Base-by-base conservation (phyloP, 805 yeast species). In the Barnettozyma populi region DNA sequence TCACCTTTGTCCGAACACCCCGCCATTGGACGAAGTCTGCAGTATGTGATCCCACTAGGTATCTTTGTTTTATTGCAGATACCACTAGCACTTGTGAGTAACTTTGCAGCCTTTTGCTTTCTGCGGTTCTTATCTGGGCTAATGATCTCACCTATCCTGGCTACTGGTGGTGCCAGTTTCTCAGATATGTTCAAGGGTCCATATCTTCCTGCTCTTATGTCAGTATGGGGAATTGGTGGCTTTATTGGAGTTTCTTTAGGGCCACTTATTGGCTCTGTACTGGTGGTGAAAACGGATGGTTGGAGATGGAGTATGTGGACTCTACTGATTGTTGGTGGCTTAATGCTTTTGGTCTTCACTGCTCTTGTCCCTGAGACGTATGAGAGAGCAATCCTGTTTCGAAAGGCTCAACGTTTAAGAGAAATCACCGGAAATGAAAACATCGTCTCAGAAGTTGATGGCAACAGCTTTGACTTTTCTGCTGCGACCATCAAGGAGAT, bases 271-370 rank as follows among this genome's bases (percentile, higher is more conserved):
- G 84, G 85, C 36, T 75, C 80, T 8, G 71, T 73, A 5, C 64
- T 80, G 57, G 65, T 68, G 4, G 72, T 66, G n/a, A 20, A 29
- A 7, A 71, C 71, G 4, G 69, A 77, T 52, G 63, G 59, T 52
- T 77, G 81, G 80, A 70, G 80, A 57, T 78, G 76, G 74, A 62
- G 74, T 9, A 76, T 78, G 57, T 78, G 84, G 83, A 66, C 75
- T 45, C 48, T 75, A 57, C 53, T 70, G 46, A 71, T 73, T 50
- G 52, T 73, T 35, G 56, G 73, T 40, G 78, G 75, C 10, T 59
- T 61, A 8, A 50, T 67, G 5, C 59, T 72, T 10, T 32, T 74
- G 0, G 8, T 71, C 2, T 63, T 76, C 52, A 43, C 61, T 2
- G 69, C 67, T 47, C 60, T 71, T 42, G 67, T 76, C 38, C 81